A percentile compares a stretch with the other conserved stretches of the same genome.
Conservation (phyloP, 202 grass and related monocot genomes). For the Thinopyrum obtusiflorum region DNA sequence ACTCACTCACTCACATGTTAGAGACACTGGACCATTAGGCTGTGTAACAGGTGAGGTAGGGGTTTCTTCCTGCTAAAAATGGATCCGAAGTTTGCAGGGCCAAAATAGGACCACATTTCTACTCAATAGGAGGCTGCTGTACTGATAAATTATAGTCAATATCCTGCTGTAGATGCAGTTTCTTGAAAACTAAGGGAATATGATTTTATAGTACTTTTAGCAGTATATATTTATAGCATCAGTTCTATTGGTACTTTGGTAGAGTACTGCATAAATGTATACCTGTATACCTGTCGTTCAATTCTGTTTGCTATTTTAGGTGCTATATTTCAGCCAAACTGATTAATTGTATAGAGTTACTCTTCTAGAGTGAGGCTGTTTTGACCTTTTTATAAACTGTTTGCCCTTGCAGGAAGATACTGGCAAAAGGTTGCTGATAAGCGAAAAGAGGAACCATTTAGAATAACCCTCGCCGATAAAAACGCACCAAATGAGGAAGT, state of each 20-base stretch:
- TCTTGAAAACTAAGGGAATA: background rate
- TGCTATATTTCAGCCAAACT: background rate
- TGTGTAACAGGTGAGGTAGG: background rate
- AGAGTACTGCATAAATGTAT: background rate
- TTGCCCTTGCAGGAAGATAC: slow-evolving; percentile 62
- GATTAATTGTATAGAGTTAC: background rate
- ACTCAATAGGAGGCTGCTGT: background rate
- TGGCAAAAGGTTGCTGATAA: slow-evolving; percentile 80
- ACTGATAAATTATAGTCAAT: background rate
- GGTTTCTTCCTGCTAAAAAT: background rate
- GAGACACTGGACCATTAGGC: background rate
- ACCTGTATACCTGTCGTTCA: background rate
- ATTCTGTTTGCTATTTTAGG: background rate
- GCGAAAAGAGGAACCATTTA: slow-evolving; percentile 63
- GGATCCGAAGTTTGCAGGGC: background rate
- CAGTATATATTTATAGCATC: background rate
- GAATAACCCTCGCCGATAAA: slow-evolving; percentile 90
- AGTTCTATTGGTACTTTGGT: background rate
- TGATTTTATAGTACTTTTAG: background rate
- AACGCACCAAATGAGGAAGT: slow-evolving; percentile 91
- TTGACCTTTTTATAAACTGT: slow-evolving; percentile 12
- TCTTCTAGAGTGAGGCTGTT: background rate
- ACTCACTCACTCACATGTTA: background rate
- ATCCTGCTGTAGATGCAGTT: background rate
- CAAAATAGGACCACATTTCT: background rate